Evolutionary conservation across 306 rosid species (phyloP).

Genomic region (Pyrus communis): DNA sequence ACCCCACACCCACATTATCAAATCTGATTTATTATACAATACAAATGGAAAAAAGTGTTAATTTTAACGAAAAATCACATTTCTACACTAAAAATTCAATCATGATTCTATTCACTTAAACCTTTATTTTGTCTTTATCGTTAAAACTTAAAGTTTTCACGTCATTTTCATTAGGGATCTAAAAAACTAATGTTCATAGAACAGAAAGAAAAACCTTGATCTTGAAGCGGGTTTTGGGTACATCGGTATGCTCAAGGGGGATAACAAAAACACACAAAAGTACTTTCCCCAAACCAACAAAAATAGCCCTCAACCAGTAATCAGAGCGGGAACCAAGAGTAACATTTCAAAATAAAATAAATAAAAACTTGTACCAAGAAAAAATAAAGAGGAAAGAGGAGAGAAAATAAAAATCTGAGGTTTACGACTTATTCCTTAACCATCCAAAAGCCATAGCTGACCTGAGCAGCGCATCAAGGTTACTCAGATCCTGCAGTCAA

Average conservation of each 20-base stretch:
- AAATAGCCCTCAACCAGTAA: conserved; percentile 1
- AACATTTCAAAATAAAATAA: neutral
- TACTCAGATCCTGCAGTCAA: conserved; percentile 84
- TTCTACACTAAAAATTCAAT: too few species aligned
- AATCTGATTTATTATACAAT: neutral
- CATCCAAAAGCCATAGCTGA: conserved; percentile 86
- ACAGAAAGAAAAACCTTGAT: conserved; percentile 53
- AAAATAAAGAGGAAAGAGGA: conserved; percentile 2
- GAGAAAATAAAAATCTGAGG: neutral
- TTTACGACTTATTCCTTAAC: conserved; percentile 38
- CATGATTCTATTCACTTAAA: too few species aligned
- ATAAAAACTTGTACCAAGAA: neutral
- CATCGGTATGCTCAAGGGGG: conserved; percentile 88
- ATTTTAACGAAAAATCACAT: neutral
- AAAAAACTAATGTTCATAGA: neutral
- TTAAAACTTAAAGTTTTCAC: too few species aligned
- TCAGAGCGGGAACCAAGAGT: conserved; percentile 17
- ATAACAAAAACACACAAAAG: neutral
- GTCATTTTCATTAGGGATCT: neutral
- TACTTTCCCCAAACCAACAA: neutral
- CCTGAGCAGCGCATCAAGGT: conserved; percentile 84
- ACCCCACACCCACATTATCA: conserved; percentile 2
- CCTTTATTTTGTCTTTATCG: too few species aligned
- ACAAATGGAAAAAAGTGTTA: neutral
- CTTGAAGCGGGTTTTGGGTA: conserved; percentile 73